A percentile compares a stretch with the other conserved stretches of the same genome.
These are phyloP conservation scores for Podila minutissima DNA, from an alignment of 192 early-diverging fungal species.

Conservation along the genomic window DNA sequence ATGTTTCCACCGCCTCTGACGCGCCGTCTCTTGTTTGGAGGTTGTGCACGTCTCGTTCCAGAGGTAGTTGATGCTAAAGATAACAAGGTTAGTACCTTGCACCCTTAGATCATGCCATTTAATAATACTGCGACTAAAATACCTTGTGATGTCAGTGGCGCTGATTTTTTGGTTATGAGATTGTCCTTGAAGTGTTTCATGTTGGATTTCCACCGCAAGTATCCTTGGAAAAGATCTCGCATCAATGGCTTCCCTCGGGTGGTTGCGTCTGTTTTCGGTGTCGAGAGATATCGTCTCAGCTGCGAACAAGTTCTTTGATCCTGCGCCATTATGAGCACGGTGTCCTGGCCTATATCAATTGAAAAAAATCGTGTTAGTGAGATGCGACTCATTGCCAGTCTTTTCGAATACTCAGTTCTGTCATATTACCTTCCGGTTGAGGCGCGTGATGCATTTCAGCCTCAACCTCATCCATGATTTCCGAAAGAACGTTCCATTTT, in stretches of 20 bases:
- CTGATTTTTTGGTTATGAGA: slow-evolving; percentile 16
- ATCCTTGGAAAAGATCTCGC: slow-evolving; percentile 64
- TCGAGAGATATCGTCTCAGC: slow-evolving; percentile 65
- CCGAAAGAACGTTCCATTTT: slow-evolving; percentile 83
- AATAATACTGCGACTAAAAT: background rate
- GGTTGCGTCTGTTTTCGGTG: slow-evolving; percentile 13
- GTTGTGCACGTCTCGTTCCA: slow-evolving; percentile 19
- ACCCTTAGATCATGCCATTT: no score
- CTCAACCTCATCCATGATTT: slow-evolving; percentile 86
- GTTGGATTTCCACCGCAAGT: slow-evolving; percentile 80
- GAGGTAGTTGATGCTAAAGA: no score
- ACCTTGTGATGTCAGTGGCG: background rate
- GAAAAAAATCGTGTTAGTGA: no score
- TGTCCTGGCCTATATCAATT: slow-evolving; percentile 22
- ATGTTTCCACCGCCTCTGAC: slow-evolving; percentile 48
- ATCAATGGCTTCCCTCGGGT: slow-evolving; percentile 50
- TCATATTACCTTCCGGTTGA: slow-evolving; percentile 20
- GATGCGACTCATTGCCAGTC: no score
- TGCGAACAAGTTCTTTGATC: slow-evolving; percentile 72
- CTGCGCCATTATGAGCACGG: slow-evolving; percentile 78
- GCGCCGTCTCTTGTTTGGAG: slow-evolving; percentile 59
- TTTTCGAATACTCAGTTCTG: no score
- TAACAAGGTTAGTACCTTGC: no score
- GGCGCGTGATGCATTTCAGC: slow-evolving; percentile 56
- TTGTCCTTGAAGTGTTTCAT: slow-evolving; percentile 59